These are phyloP conservation scores for Dioscorea cayenensis DNA, from an alignment of 116 monocot genomes.

Conservation along the genomic window DNA sequence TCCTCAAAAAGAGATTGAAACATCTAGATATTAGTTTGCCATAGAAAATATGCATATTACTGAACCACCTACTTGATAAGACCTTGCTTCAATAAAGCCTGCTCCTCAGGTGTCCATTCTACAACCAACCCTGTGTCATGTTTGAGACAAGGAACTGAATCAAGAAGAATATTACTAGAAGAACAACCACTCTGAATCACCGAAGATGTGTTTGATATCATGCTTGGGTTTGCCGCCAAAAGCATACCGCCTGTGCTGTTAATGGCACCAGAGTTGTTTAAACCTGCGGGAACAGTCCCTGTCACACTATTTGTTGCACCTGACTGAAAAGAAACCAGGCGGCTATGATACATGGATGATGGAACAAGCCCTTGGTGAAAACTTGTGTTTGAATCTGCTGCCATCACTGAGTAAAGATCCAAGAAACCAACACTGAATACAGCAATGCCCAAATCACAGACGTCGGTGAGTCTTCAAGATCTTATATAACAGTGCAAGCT, in stretches of 20 bases:
- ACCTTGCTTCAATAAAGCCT: conserved; percentile 41
- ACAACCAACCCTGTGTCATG: conserved; percentile 37
- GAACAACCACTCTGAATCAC: conserved; percentile 22
- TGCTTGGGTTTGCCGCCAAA: conserved; percentile 13
- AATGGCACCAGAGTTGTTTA: conserved; percentile 9
- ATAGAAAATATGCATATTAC: background rate
- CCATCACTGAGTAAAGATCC: conserved; percentile 18
- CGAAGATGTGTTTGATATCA: conserved; percentile 13
- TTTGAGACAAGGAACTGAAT: conserved; percentile 29
- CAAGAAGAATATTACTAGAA: conserved; percentile 16
- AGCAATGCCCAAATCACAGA: background rate
- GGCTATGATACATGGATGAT: conserved; percentile 24
- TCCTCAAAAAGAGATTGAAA: background rate
- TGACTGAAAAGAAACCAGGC: conserved; percentile 54
- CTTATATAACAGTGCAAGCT: too few species aligned
- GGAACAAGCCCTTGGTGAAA: conserved; percentile 28
- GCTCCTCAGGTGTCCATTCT: conserved; percentile 56
- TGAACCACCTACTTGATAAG: conserved; percentile 48
- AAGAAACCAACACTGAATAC: background rate
- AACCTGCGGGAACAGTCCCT: conserved; percentile 2
- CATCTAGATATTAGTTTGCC: background rate
- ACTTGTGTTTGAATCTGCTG: conserved; percentile 39
- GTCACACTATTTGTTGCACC: conserved; percentile 6
- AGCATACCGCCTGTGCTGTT: conserved; percentile 18
- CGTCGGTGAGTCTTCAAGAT: too few species aligned